phyloP scores from a whole-genome alignment of 2,329 filamentous ascomycete species.

The Lachnellula willkommii region DNA sequence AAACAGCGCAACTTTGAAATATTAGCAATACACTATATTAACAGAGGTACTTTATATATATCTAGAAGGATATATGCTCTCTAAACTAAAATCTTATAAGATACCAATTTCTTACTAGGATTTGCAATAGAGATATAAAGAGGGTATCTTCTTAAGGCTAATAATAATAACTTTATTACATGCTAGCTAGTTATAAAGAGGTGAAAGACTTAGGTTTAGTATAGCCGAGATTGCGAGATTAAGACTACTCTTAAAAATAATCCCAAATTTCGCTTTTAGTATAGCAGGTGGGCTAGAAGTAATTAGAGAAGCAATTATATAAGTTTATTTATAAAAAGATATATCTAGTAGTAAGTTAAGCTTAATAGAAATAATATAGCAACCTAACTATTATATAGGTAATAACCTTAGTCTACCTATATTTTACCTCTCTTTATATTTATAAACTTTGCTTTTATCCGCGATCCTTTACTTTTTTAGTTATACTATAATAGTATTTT shows the following conservation, averaged over 20 bases:
- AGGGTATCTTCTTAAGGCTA: constrained; percentile 79
- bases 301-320: constrained; percentile 96
- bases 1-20: constrained; percentile 91
- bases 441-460: constrained; percentile 61
- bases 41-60: constrained; percentile 86
- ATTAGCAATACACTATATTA: constrained; percentile 84
- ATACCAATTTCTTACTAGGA: constrained; percentile 49
- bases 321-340: constrained; percentile 72
- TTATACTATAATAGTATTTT: constrained; percentile 64
- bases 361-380: too few relatives aligned
- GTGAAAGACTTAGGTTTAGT: constrained; percentile 90
- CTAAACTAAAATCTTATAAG: constrained; percentile 61
- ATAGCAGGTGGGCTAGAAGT: constrained; percentile 85
- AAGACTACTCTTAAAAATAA: constrained; percentile 85
- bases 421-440: constrained; percentile 84
- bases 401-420: constrained; percentile 86
- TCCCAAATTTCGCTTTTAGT: constrained; percentile 82
- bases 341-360: constrained; percentile 56
- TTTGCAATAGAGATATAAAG: constrained; percentile 87
- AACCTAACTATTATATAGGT: constrained; percentile 29
- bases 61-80: constrained; percentile 88
- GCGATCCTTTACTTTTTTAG: constrained; percentile 63
- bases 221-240: constrained; percentile 80
- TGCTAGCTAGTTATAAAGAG: constrained; percentile 85
- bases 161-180: constrained; percentile 95